A percentile compares a stretch with the other conserved stretches of the same genome.
Evolutionary conservation across 805 yeast species (phyloP).

Genomic region (Clavispora fructus): DNA sequence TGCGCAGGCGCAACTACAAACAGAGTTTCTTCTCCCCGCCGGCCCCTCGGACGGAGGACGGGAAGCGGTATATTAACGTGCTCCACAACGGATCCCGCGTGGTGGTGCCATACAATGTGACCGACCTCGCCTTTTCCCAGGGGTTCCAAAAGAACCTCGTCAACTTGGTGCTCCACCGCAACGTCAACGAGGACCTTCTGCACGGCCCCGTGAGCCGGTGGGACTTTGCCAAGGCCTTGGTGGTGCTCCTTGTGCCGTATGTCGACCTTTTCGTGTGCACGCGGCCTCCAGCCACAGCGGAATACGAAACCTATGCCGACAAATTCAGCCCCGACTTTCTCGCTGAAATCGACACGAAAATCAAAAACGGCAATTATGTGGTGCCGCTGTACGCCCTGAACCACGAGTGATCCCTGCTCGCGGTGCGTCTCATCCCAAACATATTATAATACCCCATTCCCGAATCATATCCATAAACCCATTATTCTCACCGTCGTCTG

Average conservation of each 20-base stretch:
- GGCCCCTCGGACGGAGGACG: slow-evolving; percentile 25
- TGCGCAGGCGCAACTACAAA: neutral
- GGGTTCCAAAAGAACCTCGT: slow-evolving; percentile 34
- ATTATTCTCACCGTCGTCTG: slow-evolving; percentile 23
- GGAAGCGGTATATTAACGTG: slow-evolving; percentile 41
- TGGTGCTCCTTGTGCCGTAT: slow-evolving; percentile 6
- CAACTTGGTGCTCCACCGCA: slow-evolving; percentile 21
- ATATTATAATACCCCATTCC: slow-evolving; percentile 46
- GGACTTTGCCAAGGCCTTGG: neutral
- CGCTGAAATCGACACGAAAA: neutral
- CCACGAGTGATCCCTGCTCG: neutral
- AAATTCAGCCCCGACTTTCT: slow-evolving; percentile 10
- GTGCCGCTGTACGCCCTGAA: neutral
- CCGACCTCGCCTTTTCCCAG: slow-evolving; percentile 30
- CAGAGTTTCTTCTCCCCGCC: slow-evolving; percentile 1
- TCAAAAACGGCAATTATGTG: slow-evolving; percentile 5
- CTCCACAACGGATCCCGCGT: slow-evolving; percentile 26
- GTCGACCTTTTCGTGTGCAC: slow-evolving; percentile 5
- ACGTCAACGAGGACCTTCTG: neutral
- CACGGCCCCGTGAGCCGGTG: neutral
- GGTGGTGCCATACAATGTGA: slow-evolving; percentile 28
- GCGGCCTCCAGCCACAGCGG: neutral
- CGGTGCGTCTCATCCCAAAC: slow-evolving; percentile 23
- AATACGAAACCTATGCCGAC: slow-evolving; percentile 6
- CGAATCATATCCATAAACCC: slow-evolving; percentile 53